Conservation (phyloP, 225 moss, liverwort and hornwort species). For the Antitrichia curtipendula region DNA sequence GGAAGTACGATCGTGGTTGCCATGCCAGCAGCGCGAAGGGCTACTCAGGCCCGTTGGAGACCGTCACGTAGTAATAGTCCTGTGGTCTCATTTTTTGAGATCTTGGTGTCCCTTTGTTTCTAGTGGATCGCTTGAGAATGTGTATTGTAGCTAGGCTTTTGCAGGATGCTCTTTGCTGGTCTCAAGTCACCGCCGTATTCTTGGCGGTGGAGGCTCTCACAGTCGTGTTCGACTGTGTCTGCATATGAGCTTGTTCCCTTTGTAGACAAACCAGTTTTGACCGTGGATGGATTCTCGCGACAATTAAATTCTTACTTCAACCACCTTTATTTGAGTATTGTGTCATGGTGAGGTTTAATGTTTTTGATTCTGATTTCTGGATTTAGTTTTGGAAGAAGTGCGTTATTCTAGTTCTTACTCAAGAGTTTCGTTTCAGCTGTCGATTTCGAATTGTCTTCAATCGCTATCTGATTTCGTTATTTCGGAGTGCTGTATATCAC, state of each 20-base stretch:
- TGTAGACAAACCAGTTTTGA: neutral
- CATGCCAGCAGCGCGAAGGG: neutral
- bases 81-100: neutral
- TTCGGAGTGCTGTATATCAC: neutral
- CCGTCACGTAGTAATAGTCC: neutral
- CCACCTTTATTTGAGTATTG: neutral
- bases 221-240: neutral
- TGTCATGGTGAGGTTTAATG: neutral
- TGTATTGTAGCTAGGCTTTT: neutral
- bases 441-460: neutral
- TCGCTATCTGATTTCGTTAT: neutral
- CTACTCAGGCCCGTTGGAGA: neutral
- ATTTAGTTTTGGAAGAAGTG: neutral
- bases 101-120: neutral
- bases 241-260: neutral
- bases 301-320: neutral
- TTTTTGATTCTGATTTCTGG: neutral
- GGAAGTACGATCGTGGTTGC: neutral
- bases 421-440: neutral
- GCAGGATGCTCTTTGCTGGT: neutral
- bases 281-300: neutral
- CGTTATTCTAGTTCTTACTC: neutral
- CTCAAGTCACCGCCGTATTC: neutral
- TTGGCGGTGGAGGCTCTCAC: neutral
- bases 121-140: neutral